Evolutionary conservation across 805 yeast genomes (phyloP).

Genomic region (Komagataella pastoris): DNA sequence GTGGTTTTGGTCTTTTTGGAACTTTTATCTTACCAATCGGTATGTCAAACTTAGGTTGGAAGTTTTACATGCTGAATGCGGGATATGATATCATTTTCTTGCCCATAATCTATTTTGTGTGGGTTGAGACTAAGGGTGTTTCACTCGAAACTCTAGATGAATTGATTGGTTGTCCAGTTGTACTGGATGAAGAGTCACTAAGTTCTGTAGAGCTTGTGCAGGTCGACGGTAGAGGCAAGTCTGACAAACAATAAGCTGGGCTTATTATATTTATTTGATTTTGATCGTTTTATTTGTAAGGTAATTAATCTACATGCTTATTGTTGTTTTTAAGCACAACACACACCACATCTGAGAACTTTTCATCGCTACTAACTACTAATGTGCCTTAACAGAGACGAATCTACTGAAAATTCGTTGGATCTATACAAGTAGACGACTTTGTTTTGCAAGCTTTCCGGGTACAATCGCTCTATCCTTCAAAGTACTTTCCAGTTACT

Average conservation of each 20-base stretch:
- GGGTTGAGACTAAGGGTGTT: constrained; percentile 14
- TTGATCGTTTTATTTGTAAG: neutral
- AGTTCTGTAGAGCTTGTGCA: neutral
- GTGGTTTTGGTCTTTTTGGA: constrained; percentile 13
- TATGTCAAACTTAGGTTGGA: constrained; percentile 10
- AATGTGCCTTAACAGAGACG: too few relatives aligned
- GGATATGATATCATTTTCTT: constrained; percentile 11
- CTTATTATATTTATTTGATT: neutral
- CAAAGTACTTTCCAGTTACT: too few relatives aligned
- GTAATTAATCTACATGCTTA: too few relatives aligned
- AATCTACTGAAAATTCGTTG: too few relatives aligned
- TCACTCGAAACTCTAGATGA: constrained; percentile 16
- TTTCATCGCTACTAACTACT: too few relatives aligned
- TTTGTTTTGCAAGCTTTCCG: too few relatives aligned
- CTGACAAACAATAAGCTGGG: neutral
- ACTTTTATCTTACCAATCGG: constrained; percentile 18
- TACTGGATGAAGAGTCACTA: neutral
- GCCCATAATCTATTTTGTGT: constrained; percentile 10
- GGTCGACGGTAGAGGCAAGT: neutral
- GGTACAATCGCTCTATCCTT: too few relatives aligned
- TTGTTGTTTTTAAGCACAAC: too few relatives aligned
- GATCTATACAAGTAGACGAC: too few relatives aligned
- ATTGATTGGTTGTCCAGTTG: constrained; percentile 9
- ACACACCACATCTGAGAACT: too few relatives aligned
- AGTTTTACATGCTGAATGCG: constrained; percentile 13